These are phyloP conservation scores for Dimargaris xerosporica DNA, from an alignment of 192 early-diverging fungal species.

Conservation along the genomic window DNA sequence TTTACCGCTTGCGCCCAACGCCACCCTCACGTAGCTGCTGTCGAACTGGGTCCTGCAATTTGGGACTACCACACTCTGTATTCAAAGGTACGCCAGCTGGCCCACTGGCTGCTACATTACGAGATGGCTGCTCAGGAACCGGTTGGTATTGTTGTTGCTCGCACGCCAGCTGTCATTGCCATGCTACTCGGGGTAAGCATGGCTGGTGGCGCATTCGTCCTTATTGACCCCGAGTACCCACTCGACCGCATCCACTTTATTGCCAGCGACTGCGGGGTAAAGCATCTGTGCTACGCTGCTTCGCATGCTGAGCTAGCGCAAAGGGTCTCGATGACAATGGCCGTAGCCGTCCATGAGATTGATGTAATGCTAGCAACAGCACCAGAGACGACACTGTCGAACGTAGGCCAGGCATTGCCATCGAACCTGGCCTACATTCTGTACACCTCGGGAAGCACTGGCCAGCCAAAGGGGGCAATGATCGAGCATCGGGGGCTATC, in stretches of 20 bases:
- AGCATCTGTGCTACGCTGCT: too few species aligned
- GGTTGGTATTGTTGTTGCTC: background rate
- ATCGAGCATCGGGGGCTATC: background rate
- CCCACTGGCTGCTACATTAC: too few species aligned
- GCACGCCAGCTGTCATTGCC: background rate
- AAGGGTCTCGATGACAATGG: background rate
- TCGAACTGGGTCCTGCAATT: background rate
- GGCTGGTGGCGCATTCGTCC: background rate
- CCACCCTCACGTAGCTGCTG: background rate
- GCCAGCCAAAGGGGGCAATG: background rate
- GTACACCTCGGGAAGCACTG: slow-evolving; percentile 10
- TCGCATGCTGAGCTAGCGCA: background rate
- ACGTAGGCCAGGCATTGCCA: background rate
- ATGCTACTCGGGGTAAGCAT: background rate
- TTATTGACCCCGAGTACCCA: background rate
- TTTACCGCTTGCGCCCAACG: background rate
- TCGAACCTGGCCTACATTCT: background rate
- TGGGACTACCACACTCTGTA: background rate
- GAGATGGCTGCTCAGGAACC: background rate
- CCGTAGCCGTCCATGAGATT: background rate
- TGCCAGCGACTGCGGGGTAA: background rate
- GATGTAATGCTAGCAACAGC: background rate
- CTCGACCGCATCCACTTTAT: background rate
- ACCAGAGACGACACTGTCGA: background rate
- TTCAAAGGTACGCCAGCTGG: too few species aligned